Conservation (phyloP, 2,329 filamentous ascomycete species). For the Penicillium paneum region DNA sequence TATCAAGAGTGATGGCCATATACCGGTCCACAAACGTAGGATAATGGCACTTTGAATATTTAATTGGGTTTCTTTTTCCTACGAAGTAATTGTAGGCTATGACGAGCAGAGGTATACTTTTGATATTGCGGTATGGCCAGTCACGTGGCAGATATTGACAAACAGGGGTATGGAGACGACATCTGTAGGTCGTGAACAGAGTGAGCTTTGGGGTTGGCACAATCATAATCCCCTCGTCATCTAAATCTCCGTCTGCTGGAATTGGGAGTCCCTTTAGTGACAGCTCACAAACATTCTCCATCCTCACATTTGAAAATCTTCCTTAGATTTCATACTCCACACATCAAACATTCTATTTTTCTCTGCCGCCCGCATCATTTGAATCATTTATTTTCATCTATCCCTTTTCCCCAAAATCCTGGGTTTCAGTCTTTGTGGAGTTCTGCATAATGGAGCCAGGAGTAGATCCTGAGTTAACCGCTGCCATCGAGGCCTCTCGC, state of each 20-base stretch:
- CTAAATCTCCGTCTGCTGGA: not conserved
- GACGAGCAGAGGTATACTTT: not conserved
- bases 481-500: constrained; percentile 25
- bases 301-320: not conserved
- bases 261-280: not conserved
- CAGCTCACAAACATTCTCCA: not conserved
- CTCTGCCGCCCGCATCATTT: not conserved
- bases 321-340: not conserved
- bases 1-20: not conserved
- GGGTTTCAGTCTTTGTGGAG: not conserved
- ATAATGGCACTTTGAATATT: not conserved
- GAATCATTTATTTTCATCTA: not conserved
- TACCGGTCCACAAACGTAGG: not conserved
- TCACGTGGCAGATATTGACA: constrained; percentile 1
- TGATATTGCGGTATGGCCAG: constrained; percentile 5
- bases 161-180: constrained; percentile 2
- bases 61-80: no score
- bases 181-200: not conserved
- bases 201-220: not conserved
- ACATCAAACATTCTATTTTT: not conserved
- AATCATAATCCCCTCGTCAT: not conserved
- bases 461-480: constrained; percentile 19
- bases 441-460: constrained; percentile 3
- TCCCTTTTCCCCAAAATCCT: not conserved
- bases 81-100: not conserved